Evolutionary conservation across 345 rosid species (phyloP).

Genomic region (Raphanus raphanistrum): DNA sequence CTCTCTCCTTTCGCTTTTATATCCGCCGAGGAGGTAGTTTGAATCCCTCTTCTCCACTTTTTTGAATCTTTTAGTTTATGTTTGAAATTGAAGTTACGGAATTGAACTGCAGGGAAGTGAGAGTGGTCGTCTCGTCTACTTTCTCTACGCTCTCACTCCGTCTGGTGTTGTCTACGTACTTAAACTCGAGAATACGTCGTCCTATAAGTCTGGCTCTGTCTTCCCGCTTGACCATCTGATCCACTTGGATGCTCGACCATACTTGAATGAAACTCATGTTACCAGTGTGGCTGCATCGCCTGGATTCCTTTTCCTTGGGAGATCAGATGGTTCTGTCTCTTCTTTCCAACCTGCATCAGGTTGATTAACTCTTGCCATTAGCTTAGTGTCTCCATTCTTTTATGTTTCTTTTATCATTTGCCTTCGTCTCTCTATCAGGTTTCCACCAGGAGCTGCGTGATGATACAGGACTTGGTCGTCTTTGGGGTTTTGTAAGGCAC

Average conservation of each 20-base stretch:
- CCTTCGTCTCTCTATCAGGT: slow-evolving; percentile 43
- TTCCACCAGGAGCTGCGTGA: slow-evolving; percentile 69
- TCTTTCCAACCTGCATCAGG: slow-evolving; percentile 69
- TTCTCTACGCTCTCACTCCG: slow-evolving; percentile 60
- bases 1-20: slow-evolving; percentile 75
- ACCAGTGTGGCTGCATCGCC: slow-evolving; percentile 57
- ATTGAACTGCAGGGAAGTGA: slow-evolving; percentile 43
- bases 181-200: slow-evolving; percentile 45
- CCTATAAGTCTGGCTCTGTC: slow-evolving; percentile 46
- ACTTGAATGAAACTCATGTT: slow-evolving; percentile 40
- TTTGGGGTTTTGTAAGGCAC: slow-evolving; percentile 88
- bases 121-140: slow-evolving; percentile 36
- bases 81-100: slow-evolving; percentile 6
- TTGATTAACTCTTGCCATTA: slow-evolving; percentile 32
- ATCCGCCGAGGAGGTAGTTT: slow-evolving; percentile 47
- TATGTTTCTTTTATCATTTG: slow-evolving; percentile 1
- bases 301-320: slow-evolving; percentile 66
- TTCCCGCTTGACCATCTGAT: slow-evolving; percentile 51
- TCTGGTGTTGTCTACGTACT: slow-evolving; percentile 69
- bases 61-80: not conserved
- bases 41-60: not conserved
- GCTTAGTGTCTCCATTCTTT: not conserved
- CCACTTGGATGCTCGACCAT: slow-evolving; percentile 50
- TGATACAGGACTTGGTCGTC: slow-evolving; percentile 70
- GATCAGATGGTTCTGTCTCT: slow-evolving; percentile 65